Percentiles rank a stretch among this genome's conserved stretches.
Evolutionary conservation across 495 filamentous ascomycete species (phyloP).

Genomic region (Aspergillus wentii): DNA sequence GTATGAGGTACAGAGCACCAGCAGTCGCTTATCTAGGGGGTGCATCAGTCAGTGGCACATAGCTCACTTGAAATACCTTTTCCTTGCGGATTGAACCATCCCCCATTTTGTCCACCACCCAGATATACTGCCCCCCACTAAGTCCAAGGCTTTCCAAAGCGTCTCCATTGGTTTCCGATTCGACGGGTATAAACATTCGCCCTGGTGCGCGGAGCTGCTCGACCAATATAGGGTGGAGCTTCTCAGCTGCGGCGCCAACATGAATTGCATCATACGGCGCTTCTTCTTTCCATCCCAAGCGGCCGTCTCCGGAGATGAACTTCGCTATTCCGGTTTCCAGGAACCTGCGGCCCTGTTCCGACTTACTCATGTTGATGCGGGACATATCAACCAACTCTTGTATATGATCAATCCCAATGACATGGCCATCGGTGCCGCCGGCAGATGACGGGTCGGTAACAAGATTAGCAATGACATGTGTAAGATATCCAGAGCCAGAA

Average conservation of each 20-base stretch:
- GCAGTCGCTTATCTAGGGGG: constrained; percentile 31
- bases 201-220: constrained; percentile 78
- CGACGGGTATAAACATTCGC: constrained; percentile 83
- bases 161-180: constrained; percentile 39
- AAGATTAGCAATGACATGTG: constrained; percentile 81
- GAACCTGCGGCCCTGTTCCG: constrained; percentile 55
- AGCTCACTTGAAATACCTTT: constrained; percentile 78
- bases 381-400: constrained; percentile 68
- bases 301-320: constrained; percentile 79
- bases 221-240: constrained; percentile 67
- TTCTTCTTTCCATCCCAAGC: constrained; percentile 61
- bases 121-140: constrained; percentile 67
- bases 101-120: constrained; percentile 81
- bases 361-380: constrained; percentile 68
- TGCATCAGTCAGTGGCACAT: constrained; percentile 91
- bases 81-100: constrained; percentile 69
- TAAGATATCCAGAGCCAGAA: constrained; percentile 86
- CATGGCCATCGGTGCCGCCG: constrained; percentile 39
- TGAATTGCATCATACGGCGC: constrained; percentile 87
- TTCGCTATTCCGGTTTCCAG: constrained; percentile 56
- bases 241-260: constrained; percentile 81
- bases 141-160: constrained; percentile 11
- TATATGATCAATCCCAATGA: constrained; percentile 90
- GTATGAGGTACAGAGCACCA: not conserved
- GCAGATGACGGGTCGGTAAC: constrained; percentile 43